Conservation (phyloP, 768 basidiomycete genomes). For the Mycena galopus region DNA sequence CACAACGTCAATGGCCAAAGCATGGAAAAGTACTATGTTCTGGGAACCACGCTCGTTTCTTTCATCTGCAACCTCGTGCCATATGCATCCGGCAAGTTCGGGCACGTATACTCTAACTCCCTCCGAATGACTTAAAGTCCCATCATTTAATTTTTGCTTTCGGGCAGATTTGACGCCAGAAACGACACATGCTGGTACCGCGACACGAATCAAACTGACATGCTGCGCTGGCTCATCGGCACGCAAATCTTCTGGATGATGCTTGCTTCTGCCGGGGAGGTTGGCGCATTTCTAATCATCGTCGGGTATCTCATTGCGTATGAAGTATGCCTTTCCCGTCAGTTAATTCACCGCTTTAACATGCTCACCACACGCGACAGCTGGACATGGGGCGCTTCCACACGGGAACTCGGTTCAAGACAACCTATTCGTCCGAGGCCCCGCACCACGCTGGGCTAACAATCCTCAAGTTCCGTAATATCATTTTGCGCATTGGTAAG, state of each 20-base stretch:
- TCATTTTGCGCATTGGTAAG: slow-evolving; percentile 1
- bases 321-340: not conserved
- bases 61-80: slow-evolving; percentile 37
- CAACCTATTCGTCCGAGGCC: not conserved
- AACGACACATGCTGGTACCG: slow-evolving; percentile 15
- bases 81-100: slow-evolving; percentile 39
- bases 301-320: not conserved
- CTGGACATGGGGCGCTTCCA: not conserved
- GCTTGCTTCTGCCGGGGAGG: not conserved
- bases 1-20: not conserved
- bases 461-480: slow-evolving; percentile 6
- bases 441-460: not conserved
- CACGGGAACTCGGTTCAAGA: not conserved
- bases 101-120: slow-evolving; percentile 26
- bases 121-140: too few relatives aligned
- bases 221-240: slow-evolving; percentile 40
- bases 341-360: not conserved
- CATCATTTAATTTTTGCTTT: slow-evolving; percentile 1
- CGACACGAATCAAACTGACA: not conserved
- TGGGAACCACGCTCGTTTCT: not conserved
- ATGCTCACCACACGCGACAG: not conserved
- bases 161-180: slow-evolving; percentile 3
- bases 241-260: slow-evolving; percentile 39
- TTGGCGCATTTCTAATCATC: not conserved
- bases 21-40: slow-evolving; percentile 34